A percentile compares a stretch with the other conserved stretches of the same genome.
Conservation (phyloP, 2,329 filamentous ascomycete genomes). For the Lachnellula cervina region DNA sequence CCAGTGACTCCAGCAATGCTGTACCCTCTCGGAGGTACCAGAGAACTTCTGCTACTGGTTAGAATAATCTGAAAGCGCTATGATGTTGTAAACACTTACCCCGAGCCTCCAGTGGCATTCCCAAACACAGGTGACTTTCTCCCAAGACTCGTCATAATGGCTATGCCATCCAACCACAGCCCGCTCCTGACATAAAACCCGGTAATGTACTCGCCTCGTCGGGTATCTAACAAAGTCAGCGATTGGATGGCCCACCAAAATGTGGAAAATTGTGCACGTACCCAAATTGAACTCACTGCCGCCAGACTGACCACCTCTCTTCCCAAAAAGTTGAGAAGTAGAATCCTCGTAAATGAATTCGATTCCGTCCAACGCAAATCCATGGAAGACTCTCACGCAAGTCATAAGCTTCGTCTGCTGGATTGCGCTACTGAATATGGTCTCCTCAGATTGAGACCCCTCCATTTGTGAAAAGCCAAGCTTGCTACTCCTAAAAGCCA, state of each 20-base stretch:
- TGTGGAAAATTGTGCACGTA: conserved; percentile 38
- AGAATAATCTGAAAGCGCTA: conserved; percentile 9
- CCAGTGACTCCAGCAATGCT: conserved; percentile 84
- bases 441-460: conserved; percentile 63
- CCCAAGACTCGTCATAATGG: conserved; percentile 85
- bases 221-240: conserved; percentile 54
- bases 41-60: conserved; percentile 59
- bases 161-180: conserved; percentile 80
- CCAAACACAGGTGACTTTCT: conserved; percentile 82
- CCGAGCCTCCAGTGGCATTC: conserved; percentile 71
- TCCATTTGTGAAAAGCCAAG: conserved; percentile 69
- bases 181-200: conserved; percentile 82
- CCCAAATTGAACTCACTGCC: conserved; percentile 74
- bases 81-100: conserved; percentile 54
- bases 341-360: conserved; percentile 92
- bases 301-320: conserved; percentile 63
- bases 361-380: conserved; percentile 72
- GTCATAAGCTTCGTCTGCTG: conserved; percentile 69
- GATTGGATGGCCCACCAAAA: conserved; percentile 4
- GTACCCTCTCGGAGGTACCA: conserved; percentile 87
- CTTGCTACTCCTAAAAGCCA: conserved; percentile 70
- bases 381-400: conserved; percentile 71
- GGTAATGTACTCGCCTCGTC: conserved; percentile 78
- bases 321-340: conserved; percentile 81
- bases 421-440: conserved; percentile 67